Conservation (phyloP, 768 basidiomycete genomes). For the Boletus bicolor region DNA sequence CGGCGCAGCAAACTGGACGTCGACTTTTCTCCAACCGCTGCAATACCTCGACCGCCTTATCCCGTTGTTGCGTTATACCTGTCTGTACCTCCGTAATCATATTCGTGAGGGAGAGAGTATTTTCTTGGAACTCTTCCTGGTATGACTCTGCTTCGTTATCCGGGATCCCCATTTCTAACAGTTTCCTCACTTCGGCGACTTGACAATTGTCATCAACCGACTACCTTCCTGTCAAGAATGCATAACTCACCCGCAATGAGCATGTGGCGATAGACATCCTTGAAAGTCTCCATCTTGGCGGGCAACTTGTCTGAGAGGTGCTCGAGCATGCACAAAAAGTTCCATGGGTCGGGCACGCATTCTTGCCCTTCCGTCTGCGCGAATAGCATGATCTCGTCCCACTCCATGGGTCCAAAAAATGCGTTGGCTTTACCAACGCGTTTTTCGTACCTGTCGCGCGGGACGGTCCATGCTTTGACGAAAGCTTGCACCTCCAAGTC, state of each 20-base stretch:
- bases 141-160: neutral
- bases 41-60: neutral
- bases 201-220: neutral
- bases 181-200: neutral
- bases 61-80: neutral
- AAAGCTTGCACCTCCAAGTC: neutral
- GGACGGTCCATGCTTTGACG: neutral
- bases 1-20: neutral
- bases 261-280: neutral
- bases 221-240: too few species aligned
- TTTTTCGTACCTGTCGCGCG: neutral
- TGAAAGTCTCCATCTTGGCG: neutral
- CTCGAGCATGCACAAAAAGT: neutral
- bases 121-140: neutral
- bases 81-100: neutral
- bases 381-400: slow-evolving; percentile 1
- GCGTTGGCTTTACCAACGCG: neutral
- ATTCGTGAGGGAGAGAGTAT: neutral
- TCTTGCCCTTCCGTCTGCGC: neutral
- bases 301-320: neutral
- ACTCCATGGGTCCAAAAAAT: neutral
- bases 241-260: neutral
- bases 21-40: neutral
- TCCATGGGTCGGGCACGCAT: neutral
- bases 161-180: neutral